Evolutionary conservation across 177 flowering plant genomes (phyloP), one percentile per base, ranked within the genome.

Genomic region (Vitis hybrid): DNA sequence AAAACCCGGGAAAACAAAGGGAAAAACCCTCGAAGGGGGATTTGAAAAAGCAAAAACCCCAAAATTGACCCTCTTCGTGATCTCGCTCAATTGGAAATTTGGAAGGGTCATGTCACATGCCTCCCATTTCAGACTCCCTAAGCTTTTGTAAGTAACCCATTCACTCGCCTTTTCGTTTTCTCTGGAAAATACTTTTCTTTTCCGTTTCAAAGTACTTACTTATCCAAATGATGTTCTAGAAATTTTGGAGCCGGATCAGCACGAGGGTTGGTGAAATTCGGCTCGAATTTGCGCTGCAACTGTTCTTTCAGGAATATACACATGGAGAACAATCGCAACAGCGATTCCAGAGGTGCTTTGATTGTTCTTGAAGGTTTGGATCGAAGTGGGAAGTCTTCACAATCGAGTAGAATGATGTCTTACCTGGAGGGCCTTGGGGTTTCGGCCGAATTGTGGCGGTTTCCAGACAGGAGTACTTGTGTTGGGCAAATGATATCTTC

Each of bases 311-410:
- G 75, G 64, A 56, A 75, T 26, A 74, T 79, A 55, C 70, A 72
- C 57, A 85, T 87, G 88, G 83, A 70, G 8, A 74, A 57, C 31
- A 50, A 57, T 65, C 26, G 16, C n/a, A 72, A 2, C 26, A 60
- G 65, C 18, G 80, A 75, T 2, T 72, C 86, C 3, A 84, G 97
- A 70, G 97, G 97, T 68, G 90, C 97, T 11, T 79, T 89, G 68
- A 77, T 89, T 78, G 90, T 91, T 79, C 71, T 89, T 51, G 92
- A 91, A 83, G 97, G 97, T 13, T 73, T 91, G 76, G 97, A 91
- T 71, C 89, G 92, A 5, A 74, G 92, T 77, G 94, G 97, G 64
- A 91, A 91, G 74, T 83, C 84, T 15, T 85, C 90, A 26, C 97
- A 91, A 63, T 83, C 80, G 9, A 67, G 74, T 33, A 83, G 84